phyloP scores from a whole-genome alignment of 2,329 filamentous ascomycete genomes.

The Microdochium trichocladiopsis region DNA sequence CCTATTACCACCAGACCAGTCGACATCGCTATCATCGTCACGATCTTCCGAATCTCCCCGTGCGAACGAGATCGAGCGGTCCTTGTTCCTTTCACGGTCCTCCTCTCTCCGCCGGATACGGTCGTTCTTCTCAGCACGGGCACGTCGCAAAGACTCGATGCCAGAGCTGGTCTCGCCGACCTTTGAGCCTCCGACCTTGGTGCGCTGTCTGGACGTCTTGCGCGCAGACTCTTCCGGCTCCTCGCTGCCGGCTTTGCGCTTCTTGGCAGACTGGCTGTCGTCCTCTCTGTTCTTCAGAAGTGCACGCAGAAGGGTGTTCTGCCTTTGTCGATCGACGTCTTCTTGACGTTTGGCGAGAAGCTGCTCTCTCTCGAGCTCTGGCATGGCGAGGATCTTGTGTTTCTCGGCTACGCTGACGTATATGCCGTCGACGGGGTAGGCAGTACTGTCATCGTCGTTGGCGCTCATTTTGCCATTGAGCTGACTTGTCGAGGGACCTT shows the following conservation, averaged over 20 bases:
- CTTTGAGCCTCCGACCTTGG: slow-evolving; percentile 56
- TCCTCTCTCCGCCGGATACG: slow-evolving; percentile 57
- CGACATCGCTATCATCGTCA: slow-evolving; percentile 72
- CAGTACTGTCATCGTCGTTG: slow-evolving; percentile 51
- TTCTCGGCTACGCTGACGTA: slow-evolving; percentile 70
- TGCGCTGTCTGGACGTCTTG: slow-evolving; percentile 68
- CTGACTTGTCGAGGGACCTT: slow-evolving; percentile 37
- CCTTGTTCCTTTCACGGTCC: slow-evolving; percentile 49
- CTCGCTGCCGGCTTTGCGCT: slow-evolving; percentile 71
- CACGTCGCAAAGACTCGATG: slow-evolving; percentile 63
- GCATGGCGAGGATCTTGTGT: slow-evolving; percentile 72
- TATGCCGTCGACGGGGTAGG: slow-evolving; percentile 84
- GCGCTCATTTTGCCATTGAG: slow-evolving; percentile 25
- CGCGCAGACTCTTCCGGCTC: slow-evolving; percentile 73
- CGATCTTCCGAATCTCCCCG: slow-evolving; percentile 40
- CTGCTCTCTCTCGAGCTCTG: slow-evolving; percentile 86
- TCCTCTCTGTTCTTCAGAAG: slow-evolving; percentile 63
- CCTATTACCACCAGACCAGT: slow-evolving; percentile 57
- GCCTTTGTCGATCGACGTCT: slow-evolving; percentile 73
- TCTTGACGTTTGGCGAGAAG: slow-evolving; percentile 82
- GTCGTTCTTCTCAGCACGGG: slow-evolving; percentile 57
- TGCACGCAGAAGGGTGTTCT: slow-evolving; percentile 74
- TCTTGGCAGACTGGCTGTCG: slow-evolving; percentile 54
- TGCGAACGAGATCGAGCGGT: slow-evolving; percentile 33
- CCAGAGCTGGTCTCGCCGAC: slow-evolving; percentile 62